Evolutionary conservation across 352 stramenopile genomes (phyloP), one percentile per base, ranked within the genome.

Genomic region (Globisporangium polare): DNA sequence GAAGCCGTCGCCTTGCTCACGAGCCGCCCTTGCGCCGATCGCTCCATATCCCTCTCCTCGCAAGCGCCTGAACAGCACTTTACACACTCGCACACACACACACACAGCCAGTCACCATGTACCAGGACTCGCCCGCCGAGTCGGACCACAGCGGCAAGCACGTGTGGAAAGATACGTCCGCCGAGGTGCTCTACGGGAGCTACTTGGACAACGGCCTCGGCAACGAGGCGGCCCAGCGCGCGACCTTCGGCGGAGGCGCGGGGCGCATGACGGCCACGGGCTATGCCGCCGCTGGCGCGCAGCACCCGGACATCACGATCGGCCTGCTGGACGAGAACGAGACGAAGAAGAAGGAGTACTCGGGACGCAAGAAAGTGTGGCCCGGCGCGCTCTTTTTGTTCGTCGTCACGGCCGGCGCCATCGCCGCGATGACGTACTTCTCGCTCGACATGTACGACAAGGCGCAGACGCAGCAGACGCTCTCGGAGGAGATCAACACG

Each of bases 301-400:
- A 54, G 52, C 83, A 90, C 58, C 78, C 81, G 29, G 85, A 94
- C 42, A 94, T 94, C 60, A 79, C 79, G 9, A 78, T 94, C 54
- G 85, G 85, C 3, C 68, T 88, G 49, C 49, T 90, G 54, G 84
- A 92, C 52, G 73, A 86, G 26, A 63, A 62, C 29, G 65, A 67
- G 33, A 67, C 61, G 54, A 73, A 71, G 51, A 70, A 78, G 41
- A 75, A 77, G 53, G 67, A 72, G 26, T 92, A 79, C 60, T 73
- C 78, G 58, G 85, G 85, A 0, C 82, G 85, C 29, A 92, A 92
- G 64, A 74, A 78, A 26, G 83, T 92, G 20, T 94, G 85, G 85
- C 85, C 85, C 9, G 85, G 85, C 22, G 84, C 83, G 58, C 68
- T 94, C 4, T 72, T 92, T n/a, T 56, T 94, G 27, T 60, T 94